Percentiles rank a stretch among this genome's conserved stretches.
phyloP scores from a whole-genome alignment of 441 rosid species.

The Erysimum pusillum region DNA sequence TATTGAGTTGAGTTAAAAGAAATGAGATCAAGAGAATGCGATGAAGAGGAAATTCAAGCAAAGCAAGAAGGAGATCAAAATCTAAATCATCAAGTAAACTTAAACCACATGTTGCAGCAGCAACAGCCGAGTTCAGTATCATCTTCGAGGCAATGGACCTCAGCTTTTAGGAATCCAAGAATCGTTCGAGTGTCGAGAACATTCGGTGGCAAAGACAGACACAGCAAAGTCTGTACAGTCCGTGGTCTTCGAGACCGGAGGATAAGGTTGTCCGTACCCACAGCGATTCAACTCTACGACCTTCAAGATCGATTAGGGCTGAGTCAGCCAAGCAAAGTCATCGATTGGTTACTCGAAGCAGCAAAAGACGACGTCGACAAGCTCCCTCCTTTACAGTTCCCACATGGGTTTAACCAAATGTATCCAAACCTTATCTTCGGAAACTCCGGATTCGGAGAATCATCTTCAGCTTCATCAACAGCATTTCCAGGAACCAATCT shows the following conservation, averaged over 20 bases:
- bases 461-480: constrained; percentile 31
- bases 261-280: constrained; percentile 88
- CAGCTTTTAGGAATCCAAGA: constrained; percentile 88
- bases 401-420: constrained; percentile 64
- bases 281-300: constrained; percentile 89
- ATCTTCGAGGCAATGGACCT: constrained; percentile 72
- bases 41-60: constrained; percentile 53
- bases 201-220: constrained; percentile 96
- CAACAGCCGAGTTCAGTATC: constrained; percentile 48
- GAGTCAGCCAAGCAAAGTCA: constrained; percentile 90
- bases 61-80: constrained; percentile 65
- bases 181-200: constrained; percentile 80
- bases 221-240: constrained; percentile 90
- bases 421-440: constrained; percentile 46
- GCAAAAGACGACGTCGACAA: constrained; percentile 80
- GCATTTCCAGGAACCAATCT: constrained; percentile 42
- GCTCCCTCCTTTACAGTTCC: constrained; percentile 88
- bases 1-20: constrained; percentile 16
- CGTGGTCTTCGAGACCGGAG: constrained; percentile 89
- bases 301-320: constrained; percentile 92
- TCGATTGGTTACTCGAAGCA: constrained; percentile 90
- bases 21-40: constrained; percentile 47
- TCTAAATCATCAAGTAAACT: constrained; percentile 38
- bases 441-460: constrained; percentile 40
- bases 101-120: constrained; percentile 43